These are phyloP conservation scores for Ophiorrhiza pumila DNA, from an alignment of 257 asterid species.

Conservation along the genomic window DNA sequence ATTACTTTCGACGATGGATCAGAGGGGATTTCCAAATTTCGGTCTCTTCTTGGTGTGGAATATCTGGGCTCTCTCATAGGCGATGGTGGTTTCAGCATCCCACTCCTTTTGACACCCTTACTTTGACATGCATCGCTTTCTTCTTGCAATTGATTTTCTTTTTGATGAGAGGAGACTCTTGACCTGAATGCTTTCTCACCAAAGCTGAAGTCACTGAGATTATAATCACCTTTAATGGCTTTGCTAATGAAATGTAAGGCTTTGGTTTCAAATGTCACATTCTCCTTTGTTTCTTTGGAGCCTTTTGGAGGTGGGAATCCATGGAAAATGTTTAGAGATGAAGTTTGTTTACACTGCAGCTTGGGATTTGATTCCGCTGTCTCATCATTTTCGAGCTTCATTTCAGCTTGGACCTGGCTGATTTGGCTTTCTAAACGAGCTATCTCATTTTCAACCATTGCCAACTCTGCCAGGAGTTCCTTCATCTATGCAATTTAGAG, in stretches of 20 bases:
- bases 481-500: constrained; percentile 47
- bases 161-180: constrained; percentile 24
- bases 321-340: constrained; percentile 8
- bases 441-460: constrained; percentile 75
- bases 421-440: constrained; percentile 60
- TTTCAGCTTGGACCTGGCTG: constrained; percentile 50
- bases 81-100: constrained; percentile 45
- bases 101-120: constrained; percentile 39
- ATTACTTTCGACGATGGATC: constrained; percentile 31
- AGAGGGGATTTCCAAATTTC: constrained; percentile 29
- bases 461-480: constrained; percentile 59
- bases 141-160: constrained; percentile 34
- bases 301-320: constrained; percentile 15
- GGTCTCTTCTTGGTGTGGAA: constrained; percentile 69
- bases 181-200: constrained; percentile 35
- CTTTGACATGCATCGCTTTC: constrained; percentile 34
- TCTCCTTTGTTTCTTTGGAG: constrained; percentile 23
- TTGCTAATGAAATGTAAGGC: constrained; percentile 80
- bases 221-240: constrained; percentile 81
- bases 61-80: constrained; percentile 58
- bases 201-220: constrained; percentile 41
- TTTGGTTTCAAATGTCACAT: constrained; percentile 53
- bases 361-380: constrained; percentile 26
- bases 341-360: constrained; percentile 24
- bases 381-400: constrained; percentile 38